Percentiles rank a stretch among this genome's conserved stretches.
These are phyloP conservation scores for Pseudogymnoascus sp. DNA, from an alignment of 2,329 filamentous ascomycete genomes.

Conservation along the genomic window DNA sequence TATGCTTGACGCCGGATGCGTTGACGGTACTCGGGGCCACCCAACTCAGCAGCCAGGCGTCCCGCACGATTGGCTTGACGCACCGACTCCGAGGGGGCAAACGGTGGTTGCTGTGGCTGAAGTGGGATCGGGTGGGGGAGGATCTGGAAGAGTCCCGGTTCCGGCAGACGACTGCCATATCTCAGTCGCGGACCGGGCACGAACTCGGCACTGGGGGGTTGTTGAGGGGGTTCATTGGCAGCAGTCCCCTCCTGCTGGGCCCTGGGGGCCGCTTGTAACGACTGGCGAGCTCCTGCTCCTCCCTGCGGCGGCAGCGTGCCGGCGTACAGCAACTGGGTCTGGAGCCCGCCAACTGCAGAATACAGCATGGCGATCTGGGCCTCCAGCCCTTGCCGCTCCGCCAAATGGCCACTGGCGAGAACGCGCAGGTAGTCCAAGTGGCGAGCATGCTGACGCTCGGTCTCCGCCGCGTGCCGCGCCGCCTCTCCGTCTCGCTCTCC, in stretches of 20 bases:
- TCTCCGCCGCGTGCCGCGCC: not conserved
- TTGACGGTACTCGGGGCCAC: not conserved
- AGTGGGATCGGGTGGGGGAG: not conserved
- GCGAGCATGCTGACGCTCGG: not conserved
- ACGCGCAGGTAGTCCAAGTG: not conserved
- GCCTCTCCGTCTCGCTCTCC: not conserved
- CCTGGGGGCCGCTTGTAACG: not conserved
- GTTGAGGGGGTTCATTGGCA: not conserved
- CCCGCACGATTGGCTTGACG: not conserved
- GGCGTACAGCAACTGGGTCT: not conserved
- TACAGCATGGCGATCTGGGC: not conserved
- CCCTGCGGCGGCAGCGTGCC: not conserved
- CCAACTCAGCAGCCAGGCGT: not conserved
- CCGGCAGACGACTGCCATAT: not conserved
- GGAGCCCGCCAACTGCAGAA: not conserved
- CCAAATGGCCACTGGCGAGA: not conserved
- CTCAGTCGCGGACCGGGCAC: not conserved
- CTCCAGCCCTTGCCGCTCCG: not conserved
- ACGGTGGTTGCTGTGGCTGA: not conserved
- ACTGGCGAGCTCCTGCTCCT: not conserved
- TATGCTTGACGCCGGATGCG: not conserved
- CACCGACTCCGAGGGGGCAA: not conserved
- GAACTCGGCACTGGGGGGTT: not conserved
- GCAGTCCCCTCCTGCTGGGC: not conserved
- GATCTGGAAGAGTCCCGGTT: conserved; percentile 2